phyloP scores from a whole-genome alignment of 2,329 filamentous ascomycete genomes.

The Arthrobotrys iridis region DNA sequence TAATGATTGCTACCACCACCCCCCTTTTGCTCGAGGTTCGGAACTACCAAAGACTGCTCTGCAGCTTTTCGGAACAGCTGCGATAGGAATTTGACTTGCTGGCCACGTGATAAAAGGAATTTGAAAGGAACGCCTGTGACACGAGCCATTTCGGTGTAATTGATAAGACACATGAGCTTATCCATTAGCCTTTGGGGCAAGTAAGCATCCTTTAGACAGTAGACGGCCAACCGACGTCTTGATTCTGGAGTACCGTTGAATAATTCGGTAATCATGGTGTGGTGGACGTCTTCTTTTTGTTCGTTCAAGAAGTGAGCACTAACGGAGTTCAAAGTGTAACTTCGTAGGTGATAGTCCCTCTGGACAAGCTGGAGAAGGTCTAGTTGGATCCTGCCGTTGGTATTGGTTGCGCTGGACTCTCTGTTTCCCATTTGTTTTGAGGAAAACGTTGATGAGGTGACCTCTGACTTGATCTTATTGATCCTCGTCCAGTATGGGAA shows the following conservation, averaged over 20 bases:
- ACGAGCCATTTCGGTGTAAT: slow-evolving; percentile 99
- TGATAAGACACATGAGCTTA: slow-evolving; percentile 97
- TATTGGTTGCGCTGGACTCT: slow-evolving; percentile 93
- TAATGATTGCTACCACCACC: slow-evolving; percentile 77
- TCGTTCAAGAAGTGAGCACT: slow-evolving; percentile 94
- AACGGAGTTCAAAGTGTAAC: slow-evolving; percentile 97
- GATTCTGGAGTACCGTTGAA: slow-evolving; percentile 97
- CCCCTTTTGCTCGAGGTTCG: slow-evolving; percentile 76
- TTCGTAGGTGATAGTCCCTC: slow-evolving; percentile 91
- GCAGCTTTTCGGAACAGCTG: slow-evolving; percentile 95
- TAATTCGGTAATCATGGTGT: slow-evolving; percentile 98
- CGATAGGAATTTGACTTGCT: slow-evolving; percentile 97
- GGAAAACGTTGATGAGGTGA: slow-evolving; percentile 85
- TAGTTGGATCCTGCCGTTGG: slow-evolving; percentile 89
- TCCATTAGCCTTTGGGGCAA: slow-evolving; percentile 94
- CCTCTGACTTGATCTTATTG: slow-evolving; percentile 74
- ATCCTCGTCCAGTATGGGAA: slow-evolving; percentile 92
- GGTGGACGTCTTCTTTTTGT: slow-evolving; percentile 98
- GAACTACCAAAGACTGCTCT: slow-evolving; percentile 92
- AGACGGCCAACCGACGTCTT: slow-evolving; percentile 86
- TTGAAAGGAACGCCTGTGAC: slow-evolving; percentile 99
- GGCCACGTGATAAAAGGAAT: slow-evolving; percentile 86
- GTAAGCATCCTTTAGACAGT: slow-evolving; percentile 97
- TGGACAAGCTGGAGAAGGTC: slow-evolving; percentile 95
- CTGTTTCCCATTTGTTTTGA: slow-evolving; percentile 99